Base-by-base conservation (phyloP, 2,329 filamentous ascomycete genomes). In the Botrytis porri region DNA sequence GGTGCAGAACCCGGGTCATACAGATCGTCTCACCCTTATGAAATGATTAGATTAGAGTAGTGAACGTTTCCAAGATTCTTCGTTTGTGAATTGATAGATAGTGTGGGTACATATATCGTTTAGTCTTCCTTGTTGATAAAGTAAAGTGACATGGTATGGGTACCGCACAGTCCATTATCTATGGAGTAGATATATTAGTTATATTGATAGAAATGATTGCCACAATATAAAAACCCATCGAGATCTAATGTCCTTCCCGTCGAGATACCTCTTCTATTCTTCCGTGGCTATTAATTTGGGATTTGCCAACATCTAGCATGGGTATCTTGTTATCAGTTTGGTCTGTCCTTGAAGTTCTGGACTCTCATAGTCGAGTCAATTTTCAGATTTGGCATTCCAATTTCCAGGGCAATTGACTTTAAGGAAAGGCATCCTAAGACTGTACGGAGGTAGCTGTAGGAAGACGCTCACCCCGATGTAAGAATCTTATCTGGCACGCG, bases 81-180 rank as follows among this genome's bases (percentile, higher is more conserved):
- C 70, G 62, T 72, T 67, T 72, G 70, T 69, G 59, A 64, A 45
- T 69, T 72, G 70, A 72, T 51, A 67, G 70, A 54, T 45, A 48
- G 29, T 72, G 70, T 69, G 70, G 70, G 32, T 67, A 69, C 70
- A 67, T 48, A 29, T 60, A 35, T 72, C 70, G 70, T 72, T 45
- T 72, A 66, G 32, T 35, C 37, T 69, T 59, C 48, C 64, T 67
- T 54, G 64, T 57, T 41, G 35, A 67, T 41, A 67, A 32, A 67
- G 18, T 18, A 32, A 14, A 48, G 51, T 54, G 51, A 29, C 12
- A 22, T n/a, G 20, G 20, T 54, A 54, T 54, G 37, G 48, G 65
- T n/a, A 37, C 65, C 48, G 65, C 65, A 67, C 65, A 67, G 65
- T 67, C 65, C 65, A 67, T 29, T 39, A 35, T 48, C n/a, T 67